Evolutionary conservation across 805 yeast genomes (phyloP), one percentile per base, ranked within the genome.

Genomic region (Candida anglica): DNA sequence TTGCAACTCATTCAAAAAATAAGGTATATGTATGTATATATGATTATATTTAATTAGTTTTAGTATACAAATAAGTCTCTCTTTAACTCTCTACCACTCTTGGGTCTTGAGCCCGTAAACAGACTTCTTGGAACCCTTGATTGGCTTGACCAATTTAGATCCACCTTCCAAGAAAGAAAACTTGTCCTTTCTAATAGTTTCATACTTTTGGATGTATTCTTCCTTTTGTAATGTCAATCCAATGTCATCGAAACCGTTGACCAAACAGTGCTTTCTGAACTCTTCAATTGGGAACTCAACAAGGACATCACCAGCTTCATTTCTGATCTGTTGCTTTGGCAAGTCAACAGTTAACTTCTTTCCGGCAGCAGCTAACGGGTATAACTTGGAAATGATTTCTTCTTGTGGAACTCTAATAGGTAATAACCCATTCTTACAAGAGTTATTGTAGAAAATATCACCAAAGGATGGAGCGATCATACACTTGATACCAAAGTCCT

Each of bases 391-490:
- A 27, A 65, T 49, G 45, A 93, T 93, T 8, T 76, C 71, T 13
- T 81, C 84, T 51, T 81, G 88, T 17, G 88, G 83, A n/a, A 93
- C 55, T 66, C 96, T 79, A 53, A 93, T 87, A 39, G 98, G 98
- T 45, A 93, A 69, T 60, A 93, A 72, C 29, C 96, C 96, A 64
- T 93, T 93, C 71, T 93, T 93, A 72, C 86, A 86, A 35, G 97
- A 89, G 72, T 93, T 93, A 71, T 86, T 93, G 78, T 86, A 89
- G 73, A 93, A 93, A 51, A 93, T 93, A 65, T 93, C 98, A 60
- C 98, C 98, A 50, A 91, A 93, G 0, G 97, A 88, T 38, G 98
- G 98, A 5, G 98, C 98, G 60, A 93, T 89, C 54, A 93, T 85
- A 43, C 91, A 82, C 62, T 85, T 82, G 62, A 93, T 88, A 63